phyloP scores from a whole-genome alignment of 345 rosid species.

The Ailanthus altissimus region DNA sequence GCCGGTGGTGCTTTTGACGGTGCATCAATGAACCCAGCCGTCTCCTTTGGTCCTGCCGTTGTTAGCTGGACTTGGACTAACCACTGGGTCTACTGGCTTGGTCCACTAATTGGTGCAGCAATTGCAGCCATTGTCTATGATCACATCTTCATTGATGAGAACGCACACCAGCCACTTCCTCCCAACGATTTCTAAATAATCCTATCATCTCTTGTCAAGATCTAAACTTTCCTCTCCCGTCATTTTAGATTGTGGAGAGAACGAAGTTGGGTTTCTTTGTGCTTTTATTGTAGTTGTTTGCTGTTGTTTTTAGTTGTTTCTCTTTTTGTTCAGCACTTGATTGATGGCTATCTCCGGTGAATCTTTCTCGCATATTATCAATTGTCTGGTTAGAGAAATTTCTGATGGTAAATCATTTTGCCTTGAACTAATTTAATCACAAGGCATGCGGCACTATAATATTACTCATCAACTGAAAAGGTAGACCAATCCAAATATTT shows the following conservation, averaged over 20 bases:
- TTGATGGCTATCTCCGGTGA: not conserved
- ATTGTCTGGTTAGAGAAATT: not conserved
- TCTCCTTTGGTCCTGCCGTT: constrained; percentile 72
- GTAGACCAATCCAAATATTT: not conserved
- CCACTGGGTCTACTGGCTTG: constrained; percentile 78
- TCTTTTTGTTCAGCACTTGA: not conserved
- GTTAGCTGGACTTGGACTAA: constrained; percentile 70
- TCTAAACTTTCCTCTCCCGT: constrained; percentile 10
- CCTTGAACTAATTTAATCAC: not conserved
- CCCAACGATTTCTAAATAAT: constrained; percentile 40
- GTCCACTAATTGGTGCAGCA: constrained; percentile 61
- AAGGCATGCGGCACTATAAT: not conserved
- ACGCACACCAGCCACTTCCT: constrained; percentile 52
- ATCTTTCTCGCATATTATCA: not conserved
- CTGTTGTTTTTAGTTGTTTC: not conserved
- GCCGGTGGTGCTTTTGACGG: constrained; percentile 59
- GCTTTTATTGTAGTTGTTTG: not conserved
- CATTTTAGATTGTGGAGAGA: constrained; percentile 17
- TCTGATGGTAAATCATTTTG: not conserved
- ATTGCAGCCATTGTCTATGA: constrained; percentile 59
- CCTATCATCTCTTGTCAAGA: constrained; percentile 1
- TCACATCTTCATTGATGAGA: constrained; percentile 45
- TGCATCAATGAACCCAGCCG: constrained; percentile 79
- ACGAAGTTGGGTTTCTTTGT: constrained; percentile 2
- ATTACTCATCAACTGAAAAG: not conserved